phyloP scores from a whole-genome alignment of 768 basidiomycete species.

The Kwoniella bestiolae region DNA sequence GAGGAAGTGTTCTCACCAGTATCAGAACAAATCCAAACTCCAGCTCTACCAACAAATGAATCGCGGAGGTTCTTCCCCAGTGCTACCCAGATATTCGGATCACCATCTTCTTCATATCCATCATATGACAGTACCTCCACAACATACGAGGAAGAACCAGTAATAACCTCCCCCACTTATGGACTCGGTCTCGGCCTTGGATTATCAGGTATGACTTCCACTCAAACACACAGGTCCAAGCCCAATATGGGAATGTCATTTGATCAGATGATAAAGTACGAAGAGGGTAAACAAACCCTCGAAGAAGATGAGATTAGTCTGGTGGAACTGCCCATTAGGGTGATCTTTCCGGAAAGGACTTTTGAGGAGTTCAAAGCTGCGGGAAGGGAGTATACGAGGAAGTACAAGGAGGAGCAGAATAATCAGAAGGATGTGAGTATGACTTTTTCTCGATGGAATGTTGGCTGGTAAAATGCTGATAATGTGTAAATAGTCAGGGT shows the following conservation, averaged over 20 bases:
- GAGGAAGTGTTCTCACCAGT: not conserved
- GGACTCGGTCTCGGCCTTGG: slow-evolving; percentile 6
- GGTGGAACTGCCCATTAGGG: slow-evolving; percentile 6
- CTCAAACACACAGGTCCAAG: too few relatives aligned
- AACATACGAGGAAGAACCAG: not conserved
- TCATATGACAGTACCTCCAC: not conserved
- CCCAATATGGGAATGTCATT: not conserved
- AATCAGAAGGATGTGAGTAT: not conserved
- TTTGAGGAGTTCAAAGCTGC: slow-evolving; percentile 3
- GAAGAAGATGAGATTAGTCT: slow-evolving; percentile 5
- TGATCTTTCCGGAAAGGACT: slow-evolving; percentile 8
- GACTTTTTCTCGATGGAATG: not conserved
- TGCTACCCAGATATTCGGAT: not conserved
- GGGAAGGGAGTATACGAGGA: not conserved
- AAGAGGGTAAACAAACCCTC: not conserved
- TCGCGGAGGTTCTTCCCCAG: not conserved
- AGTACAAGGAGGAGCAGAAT: not conserved
- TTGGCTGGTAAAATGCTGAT: not conserved
- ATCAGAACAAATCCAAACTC: not conserved
- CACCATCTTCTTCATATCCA: not conserved
- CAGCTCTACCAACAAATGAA: not conserved
- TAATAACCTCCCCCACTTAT: not conserved
- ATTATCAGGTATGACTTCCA: slow-evolving; percentile 5
- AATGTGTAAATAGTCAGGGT: not conserved
- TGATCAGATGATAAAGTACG: slow-evolving; percentile 8